Percentiles rank a stretch among this genome's conserved stretches.
Evolutionary conservation across 2,329 filamentous ascomycete genomes (phyloP).

Genomic region (Colletotrichum orchidophilum): DNA sequence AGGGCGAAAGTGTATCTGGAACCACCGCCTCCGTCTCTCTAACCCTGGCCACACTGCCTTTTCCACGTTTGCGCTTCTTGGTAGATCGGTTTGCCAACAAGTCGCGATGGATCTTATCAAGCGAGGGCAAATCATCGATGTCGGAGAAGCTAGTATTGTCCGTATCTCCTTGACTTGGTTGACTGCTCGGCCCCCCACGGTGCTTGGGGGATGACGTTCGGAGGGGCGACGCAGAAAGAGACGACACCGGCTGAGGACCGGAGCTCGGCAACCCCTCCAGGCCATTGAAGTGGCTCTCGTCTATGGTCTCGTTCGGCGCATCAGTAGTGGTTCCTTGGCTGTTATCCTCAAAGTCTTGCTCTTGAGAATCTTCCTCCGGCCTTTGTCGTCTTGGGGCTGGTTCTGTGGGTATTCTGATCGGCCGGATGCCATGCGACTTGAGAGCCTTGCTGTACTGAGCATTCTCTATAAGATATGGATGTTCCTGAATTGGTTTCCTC

Average conservation of each 20-base stretch:
- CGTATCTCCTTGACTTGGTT: slow-evolving; percentile 46
- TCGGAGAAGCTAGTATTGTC: slow-evolving; percentile 49
- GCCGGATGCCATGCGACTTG: slow-evolving; percentile 64
- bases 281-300: slow-evolving; percentile 46
- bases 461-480: slow-evolving; percentile 66
- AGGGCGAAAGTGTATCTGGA: neutral
- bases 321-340: slow-evolving; percentile 53
- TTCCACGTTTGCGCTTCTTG: slow-evolving; percentile 6
- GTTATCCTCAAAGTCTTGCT: slow-evolving; percentile 61
- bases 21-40: neutral
- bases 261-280: neutral
- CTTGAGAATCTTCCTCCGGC: slow-evolving; percentile 56
- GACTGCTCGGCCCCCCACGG: slow-evolving; percentile 43
- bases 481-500: slow-evolving; percentile 69
- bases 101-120: slow-evolving; percentile 41
- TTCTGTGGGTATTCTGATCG: slow-evolving; percentile 53
- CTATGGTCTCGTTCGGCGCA: slow-evolving; percentile 40
- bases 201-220: slow-evolving; percentile 32
- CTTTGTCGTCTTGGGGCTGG: slow-evolving; percentile 38
- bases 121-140: slow-evolving; percentile 47
- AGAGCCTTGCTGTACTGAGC: slow-evolving; percentile 62
- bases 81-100: neutral
- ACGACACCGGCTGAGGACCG: neutral
- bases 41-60: neutral
- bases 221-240: slow-evolving; percentile 10